Evolutionary conservation across 1,284 basidiomycete species (phyloP), one percentile per base, ranked within the genome.

Genomic region (Boletus mariae): DNA sequence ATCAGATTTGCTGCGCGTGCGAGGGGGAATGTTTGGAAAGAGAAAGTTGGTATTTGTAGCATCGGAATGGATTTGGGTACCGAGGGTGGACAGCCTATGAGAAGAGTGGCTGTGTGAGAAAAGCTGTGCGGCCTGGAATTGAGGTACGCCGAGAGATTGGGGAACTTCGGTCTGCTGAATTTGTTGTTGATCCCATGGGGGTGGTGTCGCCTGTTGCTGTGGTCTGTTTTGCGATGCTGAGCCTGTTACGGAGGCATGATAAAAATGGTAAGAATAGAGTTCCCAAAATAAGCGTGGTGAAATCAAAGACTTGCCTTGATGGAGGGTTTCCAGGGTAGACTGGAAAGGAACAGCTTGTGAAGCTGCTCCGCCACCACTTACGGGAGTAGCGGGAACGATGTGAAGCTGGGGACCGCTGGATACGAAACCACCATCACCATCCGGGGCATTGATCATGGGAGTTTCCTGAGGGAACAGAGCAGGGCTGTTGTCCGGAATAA

Each of bases 321-420:
- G 72, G 44, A 82, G 67, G 13, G 74, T 73, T 53, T 73, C 66
- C 48, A 80, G 63, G 38, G 72, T 71, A 37, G 73, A 68, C 59
- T 79, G 77, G 71, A 82, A 85, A 32, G 79, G 74, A 35, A 73
- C 76, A 31, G 72, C 66, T 54, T 76, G 74, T 20, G 72, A 70
- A 47, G 71, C 72, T 28, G 72, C 76, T 42, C 71, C 80, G 26
- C 81, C 83, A 37, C 82, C 84, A 57, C 78, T 80, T 53, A 91
- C 75, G 8, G 88, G 89, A 2, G 88, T 91, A n/a, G 88, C 87
- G 28, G 88, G 88, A 6, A 90, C 87, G 56, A 91, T 83, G 61
- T 89, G 81, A 58, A 91, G 75, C 47, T 78, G 78, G 1, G 85
- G 85, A 0, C 84, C 83, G 3, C 73, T 64, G 13, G 66, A 66